Evolutionary conservation across 768 basidiomycete species (phyloP).

Genomic region (Lactarius tabidus): DNA sequence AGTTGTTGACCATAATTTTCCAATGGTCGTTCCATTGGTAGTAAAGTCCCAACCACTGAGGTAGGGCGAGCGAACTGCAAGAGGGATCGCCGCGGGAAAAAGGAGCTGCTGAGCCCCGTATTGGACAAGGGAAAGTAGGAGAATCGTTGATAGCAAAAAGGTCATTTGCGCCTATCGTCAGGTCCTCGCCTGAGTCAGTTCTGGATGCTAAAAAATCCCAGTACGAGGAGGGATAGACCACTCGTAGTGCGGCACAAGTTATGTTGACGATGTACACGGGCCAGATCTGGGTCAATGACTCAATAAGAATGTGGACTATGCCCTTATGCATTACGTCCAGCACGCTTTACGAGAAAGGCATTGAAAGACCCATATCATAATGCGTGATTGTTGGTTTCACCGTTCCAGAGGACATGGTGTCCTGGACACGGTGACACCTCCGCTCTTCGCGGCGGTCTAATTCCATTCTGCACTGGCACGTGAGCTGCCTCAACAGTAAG

Average conservation of each 20-base stretch:
- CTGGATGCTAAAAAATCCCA: neutral
- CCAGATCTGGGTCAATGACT: too few relatives aligned
- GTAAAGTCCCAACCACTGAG: slow-evolving; percentile 27
- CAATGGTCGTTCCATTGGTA: slow-evolving; percentile 3
- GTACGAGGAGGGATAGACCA: too few relatives aligned
- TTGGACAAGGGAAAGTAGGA: neutral
- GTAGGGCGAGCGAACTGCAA: slow-evolving; percentile 30
- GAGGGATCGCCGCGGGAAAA: slow-evolving; percentile 28
- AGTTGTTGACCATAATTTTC: slow-evolving; percentile 25
- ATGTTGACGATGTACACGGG: neutral
- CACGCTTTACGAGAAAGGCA: too few relatives aligned
- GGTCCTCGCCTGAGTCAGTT: neutral
- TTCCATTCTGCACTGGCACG: too few relatives aligned
- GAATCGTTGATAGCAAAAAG: neutral
- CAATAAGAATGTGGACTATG: too few relatives aligned
- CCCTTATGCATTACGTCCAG: too few relatives aligned
- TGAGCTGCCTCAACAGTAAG: too few relatives aligned
- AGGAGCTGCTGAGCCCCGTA: slow-evolving; percentile 15
- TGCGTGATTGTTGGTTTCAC: too few relatives aligned
- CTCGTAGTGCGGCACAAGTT: neutral
- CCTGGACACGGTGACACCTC: too few relatives aligned
- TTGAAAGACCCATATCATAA: too few relatives aligned
- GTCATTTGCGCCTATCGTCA: neutral
- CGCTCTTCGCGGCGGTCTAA: too few relatives aligned
- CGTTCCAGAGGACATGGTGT: too few relatives aligned